Evolutionary conservation across 495 filamentous ascomycete genomes (phyloP).

Genomic region (Ramalina peruviana): DNA sequence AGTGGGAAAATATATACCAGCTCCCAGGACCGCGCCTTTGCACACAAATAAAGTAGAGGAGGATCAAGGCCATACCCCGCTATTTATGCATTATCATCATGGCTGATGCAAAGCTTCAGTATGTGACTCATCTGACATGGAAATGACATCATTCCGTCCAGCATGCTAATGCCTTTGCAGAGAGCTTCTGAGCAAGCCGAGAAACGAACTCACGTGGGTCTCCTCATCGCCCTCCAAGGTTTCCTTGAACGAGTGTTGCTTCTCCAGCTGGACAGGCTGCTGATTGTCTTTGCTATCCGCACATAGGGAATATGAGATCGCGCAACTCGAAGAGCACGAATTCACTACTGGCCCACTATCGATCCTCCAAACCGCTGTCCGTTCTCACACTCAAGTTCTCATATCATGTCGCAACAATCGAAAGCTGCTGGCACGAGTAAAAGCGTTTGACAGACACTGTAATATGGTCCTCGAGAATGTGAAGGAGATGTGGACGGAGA

Average conservation of each 20-base stretch:
- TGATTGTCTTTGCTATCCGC: not conserved
- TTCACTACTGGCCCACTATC: slow-evolving; percentile 77
- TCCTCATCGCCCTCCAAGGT: not conserved
- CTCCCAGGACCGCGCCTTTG: no score
- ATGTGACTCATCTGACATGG: slow-evolving; percentile 23
- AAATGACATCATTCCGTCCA: slow-evolving; percentile 13
- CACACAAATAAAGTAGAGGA: no score
- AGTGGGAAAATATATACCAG: no score
- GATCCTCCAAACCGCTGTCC: slow-evolving; percentile 83
- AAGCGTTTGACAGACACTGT: slow-evolving; percentile 87
- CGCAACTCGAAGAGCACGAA: slow-evolving; percentile 78
- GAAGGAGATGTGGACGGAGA: slow-evolving; percentile 99
- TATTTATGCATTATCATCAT: slow-evolving; percentile 44
- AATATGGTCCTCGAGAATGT: slow-evolving; percentile 98
- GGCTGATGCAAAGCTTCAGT: slow-evolving; percentile 62
- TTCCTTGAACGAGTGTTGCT: slow-evolving; percentile 3
- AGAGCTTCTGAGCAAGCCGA: slow-evolving; percentile 69
- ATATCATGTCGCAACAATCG: slow-evolving; percentile 85
- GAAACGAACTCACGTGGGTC: slow-evolving; percentile 66
- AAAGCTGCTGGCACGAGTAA: slow-evolving; percentile 66
- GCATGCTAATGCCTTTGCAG: slow-evolving; percentile 31
- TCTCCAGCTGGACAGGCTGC: not conserved
- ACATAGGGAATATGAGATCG: slow-evolving; percentile 73
- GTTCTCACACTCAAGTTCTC: slow-evolving; percentile 75
- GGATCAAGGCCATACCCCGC: slow-evolving; percentile 5